These are phyloP conservation scores for Otatea glauca DNA, from an alignment of 176 grass and related monocot species.

Conservation along the genomic window DNA sequence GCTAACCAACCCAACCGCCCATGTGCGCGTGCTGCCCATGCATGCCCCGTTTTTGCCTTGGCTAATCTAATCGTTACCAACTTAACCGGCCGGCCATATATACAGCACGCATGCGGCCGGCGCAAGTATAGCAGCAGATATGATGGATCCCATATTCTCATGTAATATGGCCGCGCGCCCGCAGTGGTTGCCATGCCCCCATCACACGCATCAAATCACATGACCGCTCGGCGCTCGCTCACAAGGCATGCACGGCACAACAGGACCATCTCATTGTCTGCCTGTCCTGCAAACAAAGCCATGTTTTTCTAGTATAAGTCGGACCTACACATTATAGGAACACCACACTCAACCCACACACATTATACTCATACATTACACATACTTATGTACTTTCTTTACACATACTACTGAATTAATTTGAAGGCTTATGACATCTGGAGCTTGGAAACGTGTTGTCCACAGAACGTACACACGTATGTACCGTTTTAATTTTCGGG, in stretches of 20 bases:
- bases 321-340: no score
- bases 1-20: neutral
- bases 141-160: neutral
- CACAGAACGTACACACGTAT: no score
- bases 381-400: no score
- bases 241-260: conserved; percentile 4
- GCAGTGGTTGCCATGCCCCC: conserved; percentile 16
- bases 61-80: neutral
- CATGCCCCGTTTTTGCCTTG: neutral
- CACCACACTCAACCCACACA: no score
- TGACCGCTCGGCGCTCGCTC: neutral
- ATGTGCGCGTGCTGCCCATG: conserved; percentile 21
- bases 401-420: no score
- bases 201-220: conserved; percentile 38
- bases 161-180: neutral
- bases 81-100: neutral
- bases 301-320: no score
- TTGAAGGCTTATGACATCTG: no score
- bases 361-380: no score
- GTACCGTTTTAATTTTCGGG: no score
- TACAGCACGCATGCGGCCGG: neutral
- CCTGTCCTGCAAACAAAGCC: neutral
- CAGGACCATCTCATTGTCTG: conserved; percentile 27
- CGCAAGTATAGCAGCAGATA: neutral
- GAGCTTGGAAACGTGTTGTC: no score